Evolutionary conservation across 1,139 yeast genomes (phyloP).

Genomic region (Yamadazyma diospyri): DNA sequence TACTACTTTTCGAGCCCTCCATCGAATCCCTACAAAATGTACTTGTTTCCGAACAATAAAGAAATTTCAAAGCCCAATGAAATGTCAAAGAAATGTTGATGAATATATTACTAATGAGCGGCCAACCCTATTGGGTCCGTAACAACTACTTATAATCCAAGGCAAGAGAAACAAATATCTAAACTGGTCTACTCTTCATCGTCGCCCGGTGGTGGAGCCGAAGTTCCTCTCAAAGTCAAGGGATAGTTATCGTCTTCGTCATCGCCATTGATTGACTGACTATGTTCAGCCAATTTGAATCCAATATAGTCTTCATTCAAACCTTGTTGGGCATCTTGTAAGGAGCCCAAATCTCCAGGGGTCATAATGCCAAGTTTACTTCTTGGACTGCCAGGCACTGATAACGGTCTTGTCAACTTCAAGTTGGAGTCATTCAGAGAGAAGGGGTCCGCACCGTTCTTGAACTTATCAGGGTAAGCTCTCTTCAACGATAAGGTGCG

Average conservation of each 20-base stretch:
- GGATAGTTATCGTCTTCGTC: slow-evolving; percentile 35
- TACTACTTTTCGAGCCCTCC: no score
- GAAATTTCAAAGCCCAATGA: no score
- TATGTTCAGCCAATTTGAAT: slow-evolving; percentile 67
- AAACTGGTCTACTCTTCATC: background rate
- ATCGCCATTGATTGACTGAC: slow-evolving; percentile 27
- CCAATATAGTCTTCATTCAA: slow-evolving; percentile 78
- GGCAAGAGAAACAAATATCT: no score
- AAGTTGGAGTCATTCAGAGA: slow-evolving; percentile 43
- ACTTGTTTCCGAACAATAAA: no score
- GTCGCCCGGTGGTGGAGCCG: slow-evolving; percentile 32
- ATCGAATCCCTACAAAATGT: no score
- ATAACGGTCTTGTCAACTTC: slow-evolving; percentile 85
- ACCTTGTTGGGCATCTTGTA: slow-evolving; percentile 78
- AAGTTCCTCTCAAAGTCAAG: slow-evolving; percentile 44
- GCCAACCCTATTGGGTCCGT: no score
- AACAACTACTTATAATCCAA: no score
- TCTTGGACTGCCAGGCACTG: slow-evolving; percentile 95
- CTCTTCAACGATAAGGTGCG: slow-evolving; percentile 87
- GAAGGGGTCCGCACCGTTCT: slow-evolving; percentile 61
- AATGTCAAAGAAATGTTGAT: no score
- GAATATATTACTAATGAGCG: no score
- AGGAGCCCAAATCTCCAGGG: slow-evolving; percentile 96
- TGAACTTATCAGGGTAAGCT: slow-evolving; percentile 88
- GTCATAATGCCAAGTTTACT: slow-evolving; percentile 70